Evolutionary conservation across 1,284 basidiomycete species (phyloP), one percentile per base, ranked within the genome.

Genomic region (Neolentinus lepideus): DNA sequence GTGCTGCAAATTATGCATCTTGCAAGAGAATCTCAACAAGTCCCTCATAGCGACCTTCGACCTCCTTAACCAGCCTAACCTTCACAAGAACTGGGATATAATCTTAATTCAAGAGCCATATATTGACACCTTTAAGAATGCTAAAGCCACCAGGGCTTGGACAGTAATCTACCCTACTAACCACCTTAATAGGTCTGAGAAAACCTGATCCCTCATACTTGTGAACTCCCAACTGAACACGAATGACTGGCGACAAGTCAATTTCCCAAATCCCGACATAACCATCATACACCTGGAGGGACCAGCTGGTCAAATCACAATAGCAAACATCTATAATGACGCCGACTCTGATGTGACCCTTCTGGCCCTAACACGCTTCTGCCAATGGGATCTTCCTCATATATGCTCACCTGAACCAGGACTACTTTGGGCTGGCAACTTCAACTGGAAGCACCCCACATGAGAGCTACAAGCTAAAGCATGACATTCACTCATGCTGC

Each of bases 381-480:
- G 21, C 21, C 8, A 31, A 11, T 9, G 12, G 8, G 25, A 31
- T 24, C 50, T n/a, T 6, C 50, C 50, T 12, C n/a, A 21, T 9
- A 10, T 47, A 9, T 21, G 24, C 19, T 8, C 9, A 33, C 43
- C 27, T 57, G 50, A 12, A 25, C 55, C 48, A 12, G 60, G 65
- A 12, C 47, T 68, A 16, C 57, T 75, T 2, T 75, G 71, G 71
- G 58, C 68, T 0, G 77, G 76, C 0, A 76, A 80, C 62, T 79
- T 80, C 69, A 80, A 80, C 63, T 60, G 71, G 0, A 78, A 81
- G 60, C 75, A 80, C 63, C 74, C 71, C 0, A 25, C 71, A 0
- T 81, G 77, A 78, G 75, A 79, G 3, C 67, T 71, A 2, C 54
- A 59, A 0, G 24, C 56, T 0, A 77, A 80, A 56, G 3, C 53